A percentile compares a stretch with the other conserved stretches of the same genome.
These are phyloP conservation scores for Ceratocystis eucalypticola DNA, from an alignment of 2,329 filamentous ascomycete genomes.

Conservation along the genomic window DNA sequence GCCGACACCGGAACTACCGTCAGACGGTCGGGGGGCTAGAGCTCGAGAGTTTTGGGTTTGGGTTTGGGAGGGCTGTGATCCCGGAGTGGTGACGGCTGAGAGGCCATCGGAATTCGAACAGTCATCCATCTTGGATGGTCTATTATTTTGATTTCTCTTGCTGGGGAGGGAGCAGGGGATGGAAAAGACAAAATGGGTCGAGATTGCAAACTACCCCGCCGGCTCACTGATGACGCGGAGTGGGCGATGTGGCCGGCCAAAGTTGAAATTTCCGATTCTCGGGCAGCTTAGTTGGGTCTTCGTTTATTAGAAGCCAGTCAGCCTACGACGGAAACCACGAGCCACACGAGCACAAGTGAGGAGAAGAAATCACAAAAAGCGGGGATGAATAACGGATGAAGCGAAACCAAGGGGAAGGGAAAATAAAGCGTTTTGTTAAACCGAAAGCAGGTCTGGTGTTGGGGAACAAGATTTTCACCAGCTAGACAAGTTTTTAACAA, in stretches of 20 bases:
- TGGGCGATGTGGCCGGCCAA: neutral
- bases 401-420: neutral
- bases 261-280: neutral
- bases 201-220: neutral
- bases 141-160: neutral
- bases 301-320: neutral
- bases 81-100: neutral
- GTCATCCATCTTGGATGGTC: conserved; percentile 13
- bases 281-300: neutral
- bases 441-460: neutral
- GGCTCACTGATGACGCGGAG: neutral
- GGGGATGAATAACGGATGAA: neutral
- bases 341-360: neutral
- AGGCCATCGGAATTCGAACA: conserved; percentile 1
- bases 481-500: neutral
- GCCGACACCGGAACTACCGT: neutral
- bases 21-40: conserved; percentile 15
- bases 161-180: too few relatives aligned
- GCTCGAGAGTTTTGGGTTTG: conserved; percentile 11
- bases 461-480: neutral
- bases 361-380: conserved; percentile 7
- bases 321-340: conserved; percentile 1
- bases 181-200: neutral
- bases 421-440: neutral
- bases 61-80: neutral